Percentiles rank a stretch among this genome's conserved stretches.
Evolutionary conservation across 371 early-diverging fungal genomes (phyloP).

Genomic region (Cokeromyces recurvatus): DNA sequence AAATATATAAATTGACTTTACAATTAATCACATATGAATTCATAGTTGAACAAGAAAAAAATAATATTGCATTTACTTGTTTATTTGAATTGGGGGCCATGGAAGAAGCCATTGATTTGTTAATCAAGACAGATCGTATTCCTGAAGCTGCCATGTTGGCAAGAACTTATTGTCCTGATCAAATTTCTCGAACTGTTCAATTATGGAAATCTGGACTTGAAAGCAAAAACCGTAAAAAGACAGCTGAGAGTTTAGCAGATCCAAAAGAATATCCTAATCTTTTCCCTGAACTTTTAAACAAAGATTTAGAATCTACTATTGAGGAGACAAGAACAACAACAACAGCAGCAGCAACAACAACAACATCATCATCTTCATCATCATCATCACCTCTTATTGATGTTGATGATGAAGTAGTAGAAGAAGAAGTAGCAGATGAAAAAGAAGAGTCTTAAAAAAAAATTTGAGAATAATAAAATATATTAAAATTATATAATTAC

Average conservation of each 20-base stretch:
- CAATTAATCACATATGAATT: background rate
- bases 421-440: slow-evolving; percentile 9
- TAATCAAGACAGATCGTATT: slow-evolving; percentile 80
- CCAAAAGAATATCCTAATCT: slow-evolving; percentile 80
- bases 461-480: too few relatives aligned
- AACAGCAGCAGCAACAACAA: too few relatives aligned
- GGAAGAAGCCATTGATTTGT: slow-evolving; percentile 76
- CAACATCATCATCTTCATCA: too few relatives aligned
- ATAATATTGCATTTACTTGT: slow-evolving; percentile 89
- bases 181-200: slow-evolving; percentile 66
- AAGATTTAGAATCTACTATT: background rate
- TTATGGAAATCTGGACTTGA: slow-evolving; percentile 78
- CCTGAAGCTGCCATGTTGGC: slow-evolving; percentile 97
- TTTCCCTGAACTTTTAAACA: slow-evolving; percentile 63
- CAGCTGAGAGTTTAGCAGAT: slow-evolving; percentile 86
- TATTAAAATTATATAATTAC: background rate
- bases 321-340: too few relatives aligned
- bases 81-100: slow-evolving; percentile 68
- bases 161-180: slow-evolving; percentile 81
- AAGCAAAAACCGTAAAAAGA: slow-evolving; percentile 68
- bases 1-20: too few relatives aligned
- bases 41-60: slow-evolving; percentile 66
- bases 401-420: slow-evolving; percentile 9
- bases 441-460: background rate
- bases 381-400: slow-evolving; percentile 14